Base-by-base conservation (phyloP, 108 stramenopile species). In the Skeletonema menzelii region DNA sequence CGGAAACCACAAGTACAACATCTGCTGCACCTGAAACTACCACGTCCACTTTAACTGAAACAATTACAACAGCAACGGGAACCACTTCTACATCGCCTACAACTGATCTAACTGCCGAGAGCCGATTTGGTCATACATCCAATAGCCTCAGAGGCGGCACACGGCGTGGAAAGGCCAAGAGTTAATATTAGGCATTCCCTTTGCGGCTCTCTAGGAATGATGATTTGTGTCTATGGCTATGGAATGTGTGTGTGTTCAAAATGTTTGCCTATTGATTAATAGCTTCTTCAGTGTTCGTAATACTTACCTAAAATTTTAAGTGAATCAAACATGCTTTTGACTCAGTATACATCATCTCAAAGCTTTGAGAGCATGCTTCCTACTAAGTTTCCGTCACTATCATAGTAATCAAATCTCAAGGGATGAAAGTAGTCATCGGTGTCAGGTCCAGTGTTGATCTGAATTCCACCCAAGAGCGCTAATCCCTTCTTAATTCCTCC, bases 401-500 rank as follows among this genome's bases (percentile, higher is more conserved):
- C 32, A 20, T 31, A 24, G 44, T 47, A 46, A 31, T 80, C 74
- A 47, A 82, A 82, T 32, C 61, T 47, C 58, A 72, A 27, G 3
- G 80, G 80, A 34, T 69, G 70, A 57, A 76, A 82, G 44, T 82
- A 76, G 27, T 82, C 80, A 24, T 22, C 11, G 27, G 38, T 22
- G n/a, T 56, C 72, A 8, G 35, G 28, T 20, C 63, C 56, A 24
- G 65, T 73, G 73, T 78, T 77, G 72, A 83, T 78, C 46, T 78
- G 82, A 27, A 83, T 67, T 46, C 82, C 82, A 34, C 82, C 82
- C 26, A 83, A 47, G 27, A 83, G n/a, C 17, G 75, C 82, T 3
- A 65, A 28, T 14, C 64, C 72, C 20, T 66, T n/a, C 65, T 66
- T 66, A 8, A 75, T 75, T 19, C 55, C 73, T 13, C 75, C 38